A percentile compares a stretch with the other conserved stretches of the same genome.
phyloP scores from a whole-genome alignment of 73 alveolate species.

The Symbiodinium pilosum region DNA sequence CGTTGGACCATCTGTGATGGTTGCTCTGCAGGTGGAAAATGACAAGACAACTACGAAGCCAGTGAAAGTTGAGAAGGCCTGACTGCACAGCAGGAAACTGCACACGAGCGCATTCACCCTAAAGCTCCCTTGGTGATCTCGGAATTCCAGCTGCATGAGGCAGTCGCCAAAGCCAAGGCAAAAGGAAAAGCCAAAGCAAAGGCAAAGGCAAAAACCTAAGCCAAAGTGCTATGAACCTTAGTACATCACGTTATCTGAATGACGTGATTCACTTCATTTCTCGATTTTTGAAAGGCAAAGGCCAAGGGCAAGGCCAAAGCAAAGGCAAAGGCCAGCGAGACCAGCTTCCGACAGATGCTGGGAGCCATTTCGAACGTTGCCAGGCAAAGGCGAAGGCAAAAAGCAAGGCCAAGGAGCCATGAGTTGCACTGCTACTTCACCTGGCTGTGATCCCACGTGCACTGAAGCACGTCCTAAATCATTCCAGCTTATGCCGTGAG shows the following conservation, averaged over 20 bases:
- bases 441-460: too few relatives aligned
- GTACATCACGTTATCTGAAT: too few relatives aligned
- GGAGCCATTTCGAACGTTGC: not conserved
- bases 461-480: too few relatives aligned
- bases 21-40: not conserved
- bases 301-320: conserved; percentile 90
- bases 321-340: conserved; percentile 40
- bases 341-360: not conserved
- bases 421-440: too few relatives aligned
- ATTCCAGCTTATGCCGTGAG: too few relatives aligned
- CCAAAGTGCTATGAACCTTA: not conserved
- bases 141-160: too few relatives aligned
- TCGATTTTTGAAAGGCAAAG: conserved; percentile 20
- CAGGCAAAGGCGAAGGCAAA: not conserved
- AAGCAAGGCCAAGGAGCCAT: not conserved
- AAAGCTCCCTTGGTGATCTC: too few relatives aligned
- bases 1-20: too few relatives aligned
- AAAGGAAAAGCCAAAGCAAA: conserved; percentile 19
- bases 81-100: too few relatives aligned
- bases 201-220: not conserved
- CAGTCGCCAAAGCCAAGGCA: conserved; percentile 43
- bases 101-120: too few relatives aligned
- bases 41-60: conserved; percentile 3
- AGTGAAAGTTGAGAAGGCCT: too few relatives aligned
- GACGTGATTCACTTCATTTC: too few relatives aligned